Evolutionary conservation across 768 basidiomycete species (phyloP), one percentile per base, ranked within the genome.

Genomic region (Cubamyces lactineus): DNA sequence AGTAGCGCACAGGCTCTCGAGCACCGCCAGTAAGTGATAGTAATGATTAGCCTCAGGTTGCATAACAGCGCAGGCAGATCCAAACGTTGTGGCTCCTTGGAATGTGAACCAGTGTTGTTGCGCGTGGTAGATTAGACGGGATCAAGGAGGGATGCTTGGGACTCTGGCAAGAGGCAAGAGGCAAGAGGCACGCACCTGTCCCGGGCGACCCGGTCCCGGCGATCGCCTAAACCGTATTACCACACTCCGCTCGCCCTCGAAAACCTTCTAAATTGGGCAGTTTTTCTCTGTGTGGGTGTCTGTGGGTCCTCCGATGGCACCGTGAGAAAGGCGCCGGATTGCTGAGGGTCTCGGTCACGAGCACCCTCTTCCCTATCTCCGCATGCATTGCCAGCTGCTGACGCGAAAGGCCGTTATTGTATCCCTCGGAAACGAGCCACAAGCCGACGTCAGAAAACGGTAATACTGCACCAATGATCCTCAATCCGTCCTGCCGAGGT

Each of bases 361-460:
- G 39, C 30, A 39, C 48, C 16, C 11, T 23, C n/a, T 17, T 26
- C 21, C 58, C 16, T 43, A 40, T 53, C 58, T 59, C 21, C 49
- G 11, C 38, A 23, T 40, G 41, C 39, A 40, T 23, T 41, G 52
- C 34, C 8, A 16, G 30, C 19, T 34, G 50, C 28, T 39, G 23
- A 51, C 50, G 26, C 16, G 50, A 34, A 51, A 17, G n/a, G 42
- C 40, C 19, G 21, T 45, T 52, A 52, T 59, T 52, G 58, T 52
- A 45, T 45, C 50, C 26, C 4, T 11, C 26, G 50, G 24, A 13
- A 23, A 11, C 34, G 8, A 24, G 45, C 30, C 46, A 48, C 21
- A 49, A 46, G 52, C 26, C 11, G 8, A 26, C 4, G 11, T 45
- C 28, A 39, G 38, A 38, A 45, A 45, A 61, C 17, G 39, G 59